Conservation (phyloP, 1,284 basidiomycete species). For the Rhodotorula sp. region DNA sequence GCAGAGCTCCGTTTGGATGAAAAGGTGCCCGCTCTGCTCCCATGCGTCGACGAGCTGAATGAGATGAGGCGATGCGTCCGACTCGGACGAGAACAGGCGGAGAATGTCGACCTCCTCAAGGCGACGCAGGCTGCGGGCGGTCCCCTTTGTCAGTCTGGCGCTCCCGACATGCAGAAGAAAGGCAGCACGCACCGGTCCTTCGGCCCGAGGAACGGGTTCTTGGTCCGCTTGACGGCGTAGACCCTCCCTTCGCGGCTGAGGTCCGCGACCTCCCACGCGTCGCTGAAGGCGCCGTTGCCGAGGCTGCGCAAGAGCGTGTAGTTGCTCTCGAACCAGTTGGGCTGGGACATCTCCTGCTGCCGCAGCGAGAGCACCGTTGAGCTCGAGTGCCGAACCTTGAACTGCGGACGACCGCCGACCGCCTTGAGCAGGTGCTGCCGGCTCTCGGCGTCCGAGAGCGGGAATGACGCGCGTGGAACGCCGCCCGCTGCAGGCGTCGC, state of each 20-base stretch:
- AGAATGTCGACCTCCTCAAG: conserved; percentile 95
- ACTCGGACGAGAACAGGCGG: conserved; percentile 65
- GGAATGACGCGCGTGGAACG: conserved; percentile 33
- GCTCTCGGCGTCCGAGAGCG: conserved; percentile 32
- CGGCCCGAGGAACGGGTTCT: conserved; percentile 80
- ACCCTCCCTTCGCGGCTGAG: conserved; percentile 61
- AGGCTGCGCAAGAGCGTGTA: conserved; percentile 80
- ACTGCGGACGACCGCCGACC: conserved; percentile 24
- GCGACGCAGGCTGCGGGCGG: conserved; percentile 67
- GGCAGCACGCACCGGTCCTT: conserved; percentile 72
- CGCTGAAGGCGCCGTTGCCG: conserved; percentile 92
- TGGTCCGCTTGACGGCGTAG: conserved; percentile 92
- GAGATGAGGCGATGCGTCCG: conserved; percentile 67
- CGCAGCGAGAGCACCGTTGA: conserved; percentile 40
- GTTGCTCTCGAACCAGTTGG: conserved; percentile 63
- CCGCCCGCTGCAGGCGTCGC: conserved; percentile 23
- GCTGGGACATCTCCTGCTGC: conserved; percentile 37
- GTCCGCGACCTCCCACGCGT: conserved; percentile 84
- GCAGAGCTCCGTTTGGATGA: conserved; percentile 93
- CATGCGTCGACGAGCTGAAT: conserved; percentile 92
- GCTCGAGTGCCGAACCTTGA: conserved; percentile 43
- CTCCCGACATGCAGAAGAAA: not conserved
- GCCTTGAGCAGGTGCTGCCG: conserved; percentile 2
- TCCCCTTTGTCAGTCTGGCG: conserved; percentile 23
- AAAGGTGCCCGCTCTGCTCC: conserved; percentile 90